A percentile compares a stretch with the other conserved stretches of the same genome.
phyloP scores from a whole-genome alignment of 2,329 filamentous ascomycete species.

The Aureobasidium sp. region DNA sequence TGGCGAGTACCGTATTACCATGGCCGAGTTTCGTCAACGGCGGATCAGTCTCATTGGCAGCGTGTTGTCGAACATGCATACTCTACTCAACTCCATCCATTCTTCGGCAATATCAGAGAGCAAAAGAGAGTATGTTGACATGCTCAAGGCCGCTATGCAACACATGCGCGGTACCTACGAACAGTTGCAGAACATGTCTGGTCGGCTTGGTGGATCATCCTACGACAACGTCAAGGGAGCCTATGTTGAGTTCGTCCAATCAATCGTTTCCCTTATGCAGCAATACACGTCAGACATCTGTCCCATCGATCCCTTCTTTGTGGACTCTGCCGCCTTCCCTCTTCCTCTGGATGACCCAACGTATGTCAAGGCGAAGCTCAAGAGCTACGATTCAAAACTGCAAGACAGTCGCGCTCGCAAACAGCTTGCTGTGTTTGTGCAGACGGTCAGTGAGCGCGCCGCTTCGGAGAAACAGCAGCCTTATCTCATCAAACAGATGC shows the following conservation, averaged over 20 bases:
- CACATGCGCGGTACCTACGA: slow-evolving; percentile 56
- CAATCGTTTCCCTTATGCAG: slow-evolving; percentile 52
- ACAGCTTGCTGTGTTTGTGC: slow-evolving; percentile 52
- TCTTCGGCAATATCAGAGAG: slow-evolving; percentile 29
- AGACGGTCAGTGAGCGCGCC: slow-evolving; percentile 53
- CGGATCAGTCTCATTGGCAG: slow-evolving; percentile 50
- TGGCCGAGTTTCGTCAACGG: slow-evolving; percentile 47
- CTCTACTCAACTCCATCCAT: slow-evolving; percentile 36
- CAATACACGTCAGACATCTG: slow-evolving; percentile 54
- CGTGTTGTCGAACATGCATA: slow-evolving; percentile 54
- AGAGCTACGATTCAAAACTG: slow-evolving; percentile 52
- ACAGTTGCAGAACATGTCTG: slow-evolving; percentile 36
- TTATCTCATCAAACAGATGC: slow-evolving; percentile 50
- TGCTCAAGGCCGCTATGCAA: slow-evolving; percentile 52
- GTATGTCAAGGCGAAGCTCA: slow-evolving; percentile 56
- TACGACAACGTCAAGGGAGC: slow-evolving; percentile 36
- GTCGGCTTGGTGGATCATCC: slow-evolving; percentile 15
- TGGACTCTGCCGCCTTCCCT: slow-evolving; percentile 53
- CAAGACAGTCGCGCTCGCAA: slow-evolving; percentile 42
- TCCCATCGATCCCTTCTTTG: slow-evolving; percentile 53
- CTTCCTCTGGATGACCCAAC: slow-evolving; percentile 53
- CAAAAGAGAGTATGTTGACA: slow-evolving; percentile 42
- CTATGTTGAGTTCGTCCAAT: slow-evolving; percentile 57
- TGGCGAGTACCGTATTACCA: slow-evolving; percentile 41
- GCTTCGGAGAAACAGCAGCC: slow-evolving; percentile 51